Base-by-base conservation (phyloP, 805 yeast species). In the Clavispora phyllophila region DNA sequence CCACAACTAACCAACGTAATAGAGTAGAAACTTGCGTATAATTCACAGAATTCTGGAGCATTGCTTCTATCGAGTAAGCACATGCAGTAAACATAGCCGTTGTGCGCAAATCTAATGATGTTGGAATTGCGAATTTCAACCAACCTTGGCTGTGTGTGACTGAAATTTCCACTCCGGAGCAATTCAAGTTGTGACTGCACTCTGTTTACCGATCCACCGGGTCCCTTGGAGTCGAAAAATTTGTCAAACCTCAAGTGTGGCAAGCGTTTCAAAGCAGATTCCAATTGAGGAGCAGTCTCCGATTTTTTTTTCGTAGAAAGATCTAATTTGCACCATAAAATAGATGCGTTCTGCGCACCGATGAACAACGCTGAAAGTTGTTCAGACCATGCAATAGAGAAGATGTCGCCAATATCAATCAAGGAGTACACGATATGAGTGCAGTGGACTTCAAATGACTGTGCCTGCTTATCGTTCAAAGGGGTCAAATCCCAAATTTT, bases 271-370 rank as follows among this genome's bases (percentile, higher is more conserved):
- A 58, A 34, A 9, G 47, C 37, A 3, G 40, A 41, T 9, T 23
- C 42, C 5, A 17, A 10, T 12, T 25, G 18, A 18, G 34, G 29
- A n/a, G 44, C 24, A 5, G 9, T 9, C 10, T 15, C 18, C 3
- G 33, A 24, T 3, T 28, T n/a, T 5, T 9, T 9, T 9, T 15
- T 10, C 12, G 23, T 36, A 10, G 32, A 8, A 38, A 50, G 41
- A 20, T 45, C 43, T 22, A 58, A 50, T 36, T 74, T 74, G 44
- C 87, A 81, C 80, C 86, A 91, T 33, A 87, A 76, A 14, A 91
- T 76, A 1, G 90, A 77, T 3, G 98, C 96, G 58, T 90, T 91
- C 61, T 93, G 98, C 10, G 96, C 83, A 4, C 99, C 99, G 53
- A 87, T 76, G 48, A 82, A 87, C 4, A 91, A 68, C 0, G 87